Conservation (phyloP, 495 filamentous ascomycete species). For the Neurospora sp. region DNA sequence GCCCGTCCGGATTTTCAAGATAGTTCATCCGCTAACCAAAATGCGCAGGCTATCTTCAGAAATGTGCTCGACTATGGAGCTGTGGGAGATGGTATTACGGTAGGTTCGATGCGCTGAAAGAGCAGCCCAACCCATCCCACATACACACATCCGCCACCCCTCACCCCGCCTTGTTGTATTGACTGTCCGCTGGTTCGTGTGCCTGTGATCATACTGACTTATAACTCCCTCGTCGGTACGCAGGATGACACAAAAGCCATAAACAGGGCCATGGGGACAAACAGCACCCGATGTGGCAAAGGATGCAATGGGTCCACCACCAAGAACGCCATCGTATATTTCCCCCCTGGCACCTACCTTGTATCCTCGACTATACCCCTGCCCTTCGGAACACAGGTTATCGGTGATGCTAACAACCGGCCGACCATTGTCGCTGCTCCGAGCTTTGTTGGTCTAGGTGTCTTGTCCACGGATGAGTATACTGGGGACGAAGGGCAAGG, state of each 20-base stretch:
- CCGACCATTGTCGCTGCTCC: slow-evolving; percentile 64
- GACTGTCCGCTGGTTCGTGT: too few species aligned
- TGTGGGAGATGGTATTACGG: slow-evolving; percentile 53
- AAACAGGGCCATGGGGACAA: slow-evolving; percentile 57
- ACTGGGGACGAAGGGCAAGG: slow-evolving; percentile 24
- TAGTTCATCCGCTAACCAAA: slow-evolving; percentile 14
- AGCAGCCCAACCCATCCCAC: not conserved
- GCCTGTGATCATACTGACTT: too few species aligned
- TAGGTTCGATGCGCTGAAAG: not conserved
- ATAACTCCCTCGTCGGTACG: too few species aligned
- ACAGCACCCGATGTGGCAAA: slow-evolving; percentile 60
- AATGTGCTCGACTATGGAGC: slow-evolving; percentile 64
- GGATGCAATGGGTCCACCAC: slow-evolving; percentile 68
- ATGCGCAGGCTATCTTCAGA: slow-evolving; percentile 46
- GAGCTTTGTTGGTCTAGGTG: slow-evolving; percentile 64
- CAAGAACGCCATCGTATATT: slow-evolving; percentile 61
- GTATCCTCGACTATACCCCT: slow-evolving; percentile 52
- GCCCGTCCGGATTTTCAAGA: not conserved
- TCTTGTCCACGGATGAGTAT: slow-evolving; percentile 84
- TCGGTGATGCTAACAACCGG: slow-evolving; percentile 54
- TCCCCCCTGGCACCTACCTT: slow-evolving; percentile 62
- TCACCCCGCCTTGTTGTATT: not conserved
- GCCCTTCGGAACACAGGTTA: slow-evolving; percentile 63
- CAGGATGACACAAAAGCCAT: slow-evolving; percentile 70
- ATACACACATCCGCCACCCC: not conserved